phyloP scores from a whole-genome alignment of 2,329 filamentous ascomycete genomes.

The Stemphylium lycopersici region DNA sequence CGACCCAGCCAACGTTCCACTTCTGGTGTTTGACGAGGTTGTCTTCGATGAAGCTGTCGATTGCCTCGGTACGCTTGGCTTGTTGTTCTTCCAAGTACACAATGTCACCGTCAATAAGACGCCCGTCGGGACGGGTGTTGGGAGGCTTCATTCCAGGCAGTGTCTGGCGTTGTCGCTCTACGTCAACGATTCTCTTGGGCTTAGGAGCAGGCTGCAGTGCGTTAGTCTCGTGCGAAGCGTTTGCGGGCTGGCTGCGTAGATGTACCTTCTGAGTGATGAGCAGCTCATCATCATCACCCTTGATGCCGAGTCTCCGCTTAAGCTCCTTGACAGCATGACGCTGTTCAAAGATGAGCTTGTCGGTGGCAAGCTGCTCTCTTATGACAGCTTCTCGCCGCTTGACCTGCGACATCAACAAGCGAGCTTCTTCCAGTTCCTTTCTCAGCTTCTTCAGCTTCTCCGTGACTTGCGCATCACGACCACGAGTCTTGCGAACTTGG shows the following conservation, averaged over 20 bases:
- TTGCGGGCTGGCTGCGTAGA: conserved; percentile 5
- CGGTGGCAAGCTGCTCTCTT: conserved; percentile 75
- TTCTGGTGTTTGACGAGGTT: conserved; percentile 87
- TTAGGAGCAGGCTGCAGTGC: conserved; percentile 44
- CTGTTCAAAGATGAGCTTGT: conserved; percentile 82
- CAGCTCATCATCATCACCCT: conserved; percentile 86
- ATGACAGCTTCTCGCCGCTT: conserved; percentile 81
- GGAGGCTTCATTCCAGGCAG: conserved; percentile 62
- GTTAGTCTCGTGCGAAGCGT: conserved; percentile 31
- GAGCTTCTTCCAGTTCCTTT: conserved; percentile 87
- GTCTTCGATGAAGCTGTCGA: conserved; percentile 81
- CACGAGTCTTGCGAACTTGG: conserved; percentile 91
- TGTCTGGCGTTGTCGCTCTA: conserved; percentile 68
- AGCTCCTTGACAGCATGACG: conserved; percentile 81
- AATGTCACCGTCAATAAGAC: conserved; percentile 77
- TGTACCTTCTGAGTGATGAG: conserved; percentile 87
- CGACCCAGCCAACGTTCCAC: conserved; percentile 90
- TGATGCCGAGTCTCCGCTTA: conserved; percentile 88
- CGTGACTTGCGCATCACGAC: conserved; percentile 88
- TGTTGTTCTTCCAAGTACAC: conserved; percentile 76
- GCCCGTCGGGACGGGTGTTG: conserved; percentile 68
- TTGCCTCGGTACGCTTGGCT: conserved; percentile 80
- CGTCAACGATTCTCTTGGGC: conserved; percentile 64
- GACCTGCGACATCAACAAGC: conserved; percentile 77
- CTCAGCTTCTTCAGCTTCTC: conserved; percentile 93